A percentile compares a stretch with the other conserved stretches of the same genome.
phyloP scores from a whole-genome alignment of 2,329 filamentous ascomycete genomes.

The Aspergillus sp. region DNA sequence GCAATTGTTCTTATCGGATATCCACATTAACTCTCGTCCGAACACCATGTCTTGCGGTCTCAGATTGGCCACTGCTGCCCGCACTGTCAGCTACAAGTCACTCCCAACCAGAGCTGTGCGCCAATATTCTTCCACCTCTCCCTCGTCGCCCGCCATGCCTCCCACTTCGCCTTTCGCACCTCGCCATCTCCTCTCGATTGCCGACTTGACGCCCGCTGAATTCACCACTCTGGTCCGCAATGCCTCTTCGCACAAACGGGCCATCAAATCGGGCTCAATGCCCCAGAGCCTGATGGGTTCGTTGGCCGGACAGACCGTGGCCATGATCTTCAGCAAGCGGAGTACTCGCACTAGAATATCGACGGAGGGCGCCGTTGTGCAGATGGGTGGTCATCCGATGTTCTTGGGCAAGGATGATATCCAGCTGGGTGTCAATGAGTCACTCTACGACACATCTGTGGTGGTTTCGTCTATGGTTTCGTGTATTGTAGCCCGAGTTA shows the following conservation, averaged over 20 bases:
- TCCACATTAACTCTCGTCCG: too few species aligned
- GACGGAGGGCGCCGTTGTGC: conserved; percentile 81
- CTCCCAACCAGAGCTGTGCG: conserved; percentile 16
- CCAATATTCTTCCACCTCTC: conserved; percentile 21
- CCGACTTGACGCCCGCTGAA: conserved; percentile 73
- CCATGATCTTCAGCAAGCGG: conserved; percentile 95
- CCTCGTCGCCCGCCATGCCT: conserved; percentile 26
- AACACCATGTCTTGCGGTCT: conserved; percentile 21
- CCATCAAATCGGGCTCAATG: conserved; percentile 63
- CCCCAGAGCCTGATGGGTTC: conserved; percentile 54
- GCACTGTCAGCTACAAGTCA: conserved; percentile 3
- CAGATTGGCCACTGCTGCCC: conserved; percentile 18
- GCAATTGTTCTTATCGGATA: too few species aligned
- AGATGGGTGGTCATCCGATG: conserved; percentile 90
- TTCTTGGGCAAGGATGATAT: conserved; percentile 95
- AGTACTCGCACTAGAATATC: conserved; percentile 90
- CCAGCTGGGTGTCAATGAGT: conserved; percentile 90
- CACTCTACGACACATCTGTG: conserved; percentile 80
- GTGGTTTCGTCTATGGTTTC: conserved; percentile 94
- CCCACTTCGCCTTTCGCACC: conserved; percentile 55
- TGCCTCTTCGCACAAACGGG: conserved; percentile 67
- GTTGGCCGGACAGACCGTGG: conserved; percentile 71
- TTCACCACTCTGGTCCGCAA: conserved; percentile 76
- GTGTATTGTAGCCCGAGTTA: conserved; percentile 73
- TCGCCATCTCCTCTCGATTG: conserved; percentile 86